Evolutionary conservation across 345 rosid genomes (phyloP).

Genomic region (Populus euphratica): DNA sequence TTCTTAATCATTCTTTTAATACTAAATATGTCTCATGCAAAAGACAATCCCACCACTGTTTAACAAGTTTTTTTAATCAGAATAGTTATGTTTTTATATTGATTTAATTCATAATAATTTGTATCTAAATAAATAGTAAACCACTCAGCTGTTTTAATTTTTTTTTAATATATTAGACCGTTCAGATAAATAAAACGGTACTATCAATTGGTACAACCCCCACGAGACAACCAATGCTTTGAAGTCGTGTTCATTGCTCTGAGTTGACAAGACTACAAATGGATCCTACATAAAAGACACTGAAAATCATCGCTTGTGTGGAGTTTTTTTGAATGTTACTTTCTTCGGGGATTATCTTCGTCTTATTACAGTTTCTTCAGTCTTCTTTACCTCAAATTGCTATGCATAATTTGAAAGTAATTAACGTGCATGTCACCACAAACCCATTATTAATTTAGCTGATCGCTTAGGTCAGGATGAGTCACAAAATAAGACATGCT

Average conservation of each 20-base stretch:
- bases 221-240: conserved; percentile 9
- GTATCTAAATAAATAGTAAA: too few relatives aligned
- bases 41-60: too few relatives aligned
- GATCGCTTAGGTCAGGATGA: not conserved
- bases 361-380: not conserved
- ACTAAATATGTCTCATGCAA: too few relatives aligned
- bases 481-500: not conserved
- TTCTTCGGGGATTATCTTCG: not conserved
- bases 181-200: not conserved
- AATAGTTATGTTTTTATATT: too few relatives aligned
- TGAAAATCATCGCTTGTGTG: not conserved
- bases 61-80: too few relatives aligned
- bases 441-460: too few relatives aligned
- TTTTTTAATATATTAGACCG: not conserved
- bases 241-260: not conserved
- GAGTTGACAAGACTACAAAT: conserved; percentile 11
- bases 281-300: not conserved
- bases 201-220: not conserved
- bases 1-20: too few relatives aligned
- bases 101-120: too few relatives aligned
- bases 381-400: not conserved
- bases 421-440: too few relatives aligned
- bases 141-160: not conserved
- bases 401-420: not conserved
- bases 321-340: too few relatives aligned